Base-by-base conservation (phyloP, 2,329 filamentous ascomycete genomes). In the Fusarium oligoseptatum region DNA sequence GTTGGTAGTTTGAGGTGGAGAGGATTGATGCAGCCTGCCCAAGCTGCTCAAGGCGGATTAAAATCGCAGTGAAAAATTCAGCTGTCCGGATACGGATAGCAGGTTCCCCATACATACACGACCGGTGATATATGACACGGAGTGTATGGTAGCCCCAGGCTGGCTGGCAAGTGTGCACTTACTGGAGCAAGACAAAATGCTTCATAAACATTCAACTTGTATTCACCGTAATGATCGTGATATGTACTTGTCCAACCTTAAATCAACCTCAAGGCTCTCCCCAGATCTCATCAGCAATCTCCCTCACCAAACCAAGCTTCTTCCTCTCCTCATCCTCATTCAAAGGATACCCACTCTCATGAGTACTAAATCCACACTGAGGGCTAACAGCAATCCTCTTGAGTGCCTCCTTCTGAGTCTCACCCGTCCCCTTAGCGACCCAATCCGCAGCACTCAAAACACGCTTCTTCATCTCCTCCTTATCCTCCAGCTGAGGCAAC, bases 261-360 rank as follows among this genome's bases (percentile, higher is more conserved):
- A 4, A 56, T 36, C 12, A 4, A 20, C 22, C 10, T 75, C 6
- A 82, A 50, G 80, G 71, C 67, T 82, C 76, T 1, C 80, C 80
- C 93, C 93, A 95, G 67, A 95, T 88, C 78, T 92, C 90, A 79
- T 95, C 89, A 3, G 93, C 93, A 77, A 95, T 90, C 76, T 90
- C 86, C 73, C 93, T 88, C 20, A 95, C 92, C 62, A 95, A 83
- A 74, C 88, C 85, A 78, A 95, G 83, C 85, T 95, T 95, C 82
- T 88, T 90, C 83, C 90, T 90, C 91, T 95, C 92, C 71, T 93
- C 92, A 55, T 93, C 89, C 72, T 90, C 85, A 24, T 87, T 88
- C 64, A 95, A 85, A 15, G 90, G 88, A 79, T 95, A 95, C 0
- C 93, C 93, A 77, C 89, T 91, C 75, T 92, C 90, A 80, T 95